Evolutionary conservation across 768 basidiomycete genomes (phyloP).

Genomic region (Russula ochroleuca): DNA sequence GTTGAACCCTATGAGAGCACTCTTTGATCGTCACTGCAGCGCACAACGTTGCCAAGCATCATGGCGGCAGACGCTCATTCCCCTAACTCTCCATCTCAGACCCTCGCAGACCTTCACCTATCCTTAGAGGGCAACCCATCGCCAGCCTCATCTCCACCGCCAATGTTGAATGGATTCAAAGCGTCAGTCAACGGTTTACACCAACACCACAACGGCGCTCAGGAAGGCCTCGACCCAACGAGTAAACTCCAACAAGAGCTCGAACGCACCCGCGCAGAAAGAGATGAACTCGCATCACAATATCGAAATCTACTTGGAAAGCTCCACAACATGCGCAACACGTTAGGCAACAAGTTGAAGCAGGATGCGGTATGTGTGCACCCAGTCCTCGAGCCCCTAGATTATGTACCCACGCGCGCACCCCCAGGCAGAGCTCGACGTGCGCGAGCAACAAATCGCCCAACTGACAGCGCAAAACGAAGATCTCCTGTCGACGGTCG

Average conservation of each 20-base stretch:
- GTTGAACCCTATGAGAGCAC: neutral
- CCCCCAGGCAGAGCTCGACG: slow-evolving; percentile 93
- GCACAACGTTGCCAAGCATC: slow-evolving; percentile 9
- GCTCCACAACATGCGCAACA: slow-evolving; percentile 88
- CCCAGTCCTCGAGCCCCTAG: neutral
- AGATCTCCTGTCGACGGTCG: slow-evolving; percentile 63
- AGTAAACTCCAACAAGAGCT: slow-evolving; percentile 70
- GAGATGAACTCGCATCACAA: slow-evolving; percentile 79
- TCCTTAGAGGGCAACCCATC: slow-evolving; percentile 33
- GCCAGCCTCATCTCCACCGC: slow-evolving; percentile 29
- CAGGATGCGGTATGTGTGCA: slow-evolving; percentile 82
- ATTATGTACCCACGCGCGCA: slow-evolving; percentile 21
- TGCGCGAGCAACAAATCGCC: slow-evolving; percentile 79
- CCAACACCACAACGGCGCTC: slow-evolving; percentile 36
- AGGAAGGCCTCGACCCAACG: slow-evolving; percentile 46
- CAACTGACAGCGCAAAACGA: slow-evolving; percentile 75
- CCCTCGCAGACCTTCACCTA: slow-evolving; percentile 27
- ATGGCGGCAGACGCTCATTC: slow-evolving; percentile 19
- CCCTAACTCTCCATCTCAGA: slow-evolving; percentile 15
- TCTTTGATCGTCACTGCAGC: neutral
- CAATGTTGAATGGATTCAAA: slow-evolving; percentile 30
- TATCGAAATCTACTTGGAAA: slow-evolving; percentile 84
- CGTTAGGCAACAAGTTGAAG: slow-evolving; percentile 88
- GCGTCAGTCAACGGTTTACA: slow-evolving; percentile 28
- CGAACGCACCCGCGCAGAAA: slow-evolving; percentile 72